phyloP scores from a whole-genome alignment of 1,284 basidiomycete species.

The Ustanciosporium gigantosporum region DNA sequence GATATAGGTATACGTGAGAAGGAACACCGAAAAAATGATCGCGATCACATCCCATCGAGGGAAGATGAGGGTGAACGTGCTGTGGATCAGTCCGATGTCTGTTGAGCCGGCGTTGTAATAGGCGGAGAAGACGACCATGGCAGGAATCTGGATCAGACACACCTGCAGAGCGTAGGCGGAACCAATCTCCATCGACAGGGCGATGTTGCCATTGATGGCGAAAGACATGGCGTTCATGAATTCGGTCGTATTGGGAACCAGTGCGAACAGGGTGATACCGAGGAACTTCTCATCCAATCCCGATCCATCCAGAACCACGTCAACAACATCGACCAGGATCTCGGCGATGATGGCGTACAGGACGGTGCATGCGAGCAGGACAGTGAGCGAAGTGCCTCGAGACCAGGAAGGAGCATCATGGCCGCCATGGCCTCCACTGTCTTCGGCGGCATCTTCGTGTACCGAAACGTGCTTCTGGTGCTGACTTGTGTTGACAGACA shows the following conservation, averaged over 20 bases:
- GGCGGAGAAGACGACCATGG: constrained; percentile 97
- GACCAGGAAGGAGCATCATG: constrained; percentile 85
- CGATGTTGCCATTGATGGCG: constrained; percentile 94
- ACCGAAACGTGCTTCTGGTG: constrained; percentile 36
- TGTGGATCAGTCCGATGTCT: constrained; percentile 33
- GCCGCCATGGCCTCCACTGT: constrained; percentile 71
- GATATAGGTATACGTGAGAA: constrained; percentile 98
- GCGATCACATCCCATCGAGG: constrained; percentile 97
- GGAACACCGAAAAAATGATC: constrained; percentile 77
- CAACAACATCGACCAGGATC: constrained; percentile 90
- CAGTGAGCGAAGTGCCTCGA: constrained; percentile 44
- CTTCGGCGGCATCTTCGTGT: constrained; percentile 32
- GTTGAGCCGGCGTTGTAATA: constrained; percentile 82
- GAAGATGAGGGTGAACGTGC: constrained; percentile 73
- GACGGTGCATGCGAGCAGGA: constrained; percentile 72
- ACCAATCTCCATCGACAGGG: constrained; percentile 93
- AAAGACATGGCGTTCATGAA: constrained; percentile 99
- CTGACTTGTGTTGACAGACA: constrained; percentile 9
- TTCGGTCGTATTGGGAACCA: constrained; percentile 98
- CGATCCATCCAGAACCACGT: constrained; percentile 88
- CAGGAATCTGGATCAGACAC: constrained; percentile 94
- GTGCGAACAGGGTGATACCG: constrained; percentile 91
- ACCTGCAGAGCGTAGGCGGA: constrained; percentile 98
- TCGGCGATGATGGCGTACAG: constrained; percentile 96
- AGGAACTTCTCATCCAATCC: constrained; percentile 97